Percentiles rank a stretch among this genome's conserved stretches.
These are phyloP conservation scores for Suillus decipiens DNA, from an alignment of 768 basidiomycete genomes.

Conservation along the genomic window DNA sequence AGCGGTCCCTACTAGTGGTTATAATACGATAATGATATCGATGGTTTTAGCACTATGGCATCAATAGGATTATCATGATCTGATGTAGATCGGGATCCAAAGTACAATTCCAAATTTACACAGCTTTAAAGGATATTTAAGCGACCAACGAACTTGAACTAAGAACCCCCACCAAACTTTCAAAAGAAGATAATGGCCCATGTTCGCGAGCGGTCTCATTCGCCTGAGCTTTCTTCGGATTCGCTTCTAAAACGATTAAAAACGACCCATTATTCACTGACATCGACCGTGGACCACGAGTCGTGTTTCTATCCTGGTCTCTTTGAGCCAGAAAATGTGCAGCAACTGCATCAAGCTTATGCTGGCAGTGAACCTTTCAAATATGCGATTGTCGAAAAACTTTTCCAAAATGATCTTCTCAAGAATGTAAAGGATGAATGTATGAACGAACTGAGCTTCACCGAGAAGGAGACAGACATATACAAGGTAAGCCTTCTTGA, in stretches of 20 bases:
- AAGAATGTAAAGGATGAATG: slow-evolving; percentile 84
- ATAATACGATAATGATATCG: background rate
- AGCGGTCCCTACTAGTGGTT: background rate
- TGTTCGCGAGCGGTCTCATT: slow-evolving; percentile 48
- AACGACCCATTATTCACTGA: slow-evolving; percentile 34
- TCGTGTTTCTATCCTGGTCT: slow-evolving; percentile 42
- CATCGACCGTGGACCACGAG: slow-evolving; percentile 17
- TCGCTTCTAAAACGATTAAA: slow-evolving; percentile 38
- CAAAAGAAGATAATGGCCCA: slow-evolving; percentile 40
- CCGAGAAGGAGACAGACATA: slow-evolving; percentile 97
- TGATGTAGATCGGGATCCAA: background rate
- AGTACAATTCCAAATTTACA: background rate
- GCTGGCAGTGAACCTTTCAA: slow-evolving; percentile 69
- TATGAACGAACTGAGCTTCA: slow-evolving; percentile 73
- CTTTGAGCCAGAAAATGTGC: slow-evolving; percentile 57
- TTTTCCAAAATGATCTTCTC: slow-evolving; percentile 85
- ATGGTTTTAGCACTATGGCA: background rate
- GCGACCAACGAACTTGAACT: background rate
- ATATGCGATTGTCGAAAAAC: slow-evolving; percentile 75
- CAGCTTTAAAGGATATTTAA: background rate
- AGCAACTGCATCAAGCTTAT: slow-evolving; percentile 59
- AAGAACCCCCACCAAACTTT: background rate
- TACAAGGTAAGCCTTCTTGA: slow-evolving; percentile 66
- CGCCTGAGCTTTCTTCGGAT: slow-evolving; percentile 34
- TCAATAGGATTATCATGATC: no score